Conservation (phyloP, 139 green algal genomes). For the Chlorella sp. region DNA sequence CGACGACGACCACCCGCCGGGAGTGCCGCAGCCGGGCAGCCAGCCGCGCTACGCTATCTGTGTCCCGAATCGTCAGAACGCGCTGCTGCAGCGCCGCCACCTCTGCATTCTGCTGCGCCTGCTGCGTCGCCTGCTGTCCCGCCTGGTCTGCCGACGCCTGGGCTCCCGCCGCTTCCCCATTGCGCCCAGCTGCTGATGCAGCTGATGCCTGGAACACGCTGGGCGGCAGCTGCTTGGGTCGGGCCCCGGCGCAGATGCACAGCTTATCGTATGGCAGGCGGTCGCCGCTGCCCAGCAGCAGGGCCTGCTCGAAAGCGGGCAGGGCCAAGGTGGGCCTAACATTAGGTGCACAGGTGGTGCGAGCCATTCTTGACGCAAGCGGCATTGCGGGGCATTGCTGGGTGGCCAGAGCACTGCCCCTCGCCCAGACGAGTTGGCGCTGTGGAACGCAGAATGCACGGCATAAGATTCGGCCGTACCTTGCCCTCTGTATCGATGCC, state of each 20-base stretch:
- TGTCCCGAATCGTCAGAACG: constrained; percentile 68
- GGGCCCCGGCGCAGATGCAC: constrained; percentile 74
- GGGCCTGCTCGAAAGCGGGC: constrained; percentile 30
- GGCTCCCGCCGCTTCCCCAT: not conserved
- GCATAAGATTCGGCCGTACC: not conserved
- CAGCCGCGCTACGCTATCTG: constrained; percentile 66
- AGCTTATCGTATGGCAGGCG: constrained; percentile 70
- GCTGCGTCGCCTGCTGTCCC: too few species aligned
- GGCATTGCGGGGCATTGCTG: too few species aligned
- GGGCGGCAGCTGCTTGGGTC: constrained; percentile 58
- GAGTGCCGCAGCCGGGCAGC: constrained; percentile 28
- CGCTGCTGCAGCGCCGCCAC: not conserved
- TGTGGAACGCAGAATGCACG: not conserved
- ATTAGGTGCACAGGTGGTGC: not conserved
- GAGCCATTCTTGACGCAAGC: too few species aligned
- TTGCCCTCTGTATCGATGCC: constrained; percentile 42
- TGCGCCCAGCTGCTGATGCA: not conserved
- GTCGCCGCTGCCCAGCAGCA: constrained; percentile 48
- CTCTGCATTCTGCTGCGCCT: not conserved
- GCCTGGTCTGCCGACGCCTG: not conserved
- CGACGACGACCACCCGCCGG: constrained; percentile 69
- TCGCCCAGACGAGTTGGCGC: too few species aligned
- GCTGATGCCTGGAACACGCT: not conserved
- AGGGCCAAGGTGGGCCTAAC: not conserved
- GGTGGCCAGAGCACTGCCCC: too few species aligned